Conservation (phyloP, 148 eudicot species). For the Persicaria tinctoria region DNA sequence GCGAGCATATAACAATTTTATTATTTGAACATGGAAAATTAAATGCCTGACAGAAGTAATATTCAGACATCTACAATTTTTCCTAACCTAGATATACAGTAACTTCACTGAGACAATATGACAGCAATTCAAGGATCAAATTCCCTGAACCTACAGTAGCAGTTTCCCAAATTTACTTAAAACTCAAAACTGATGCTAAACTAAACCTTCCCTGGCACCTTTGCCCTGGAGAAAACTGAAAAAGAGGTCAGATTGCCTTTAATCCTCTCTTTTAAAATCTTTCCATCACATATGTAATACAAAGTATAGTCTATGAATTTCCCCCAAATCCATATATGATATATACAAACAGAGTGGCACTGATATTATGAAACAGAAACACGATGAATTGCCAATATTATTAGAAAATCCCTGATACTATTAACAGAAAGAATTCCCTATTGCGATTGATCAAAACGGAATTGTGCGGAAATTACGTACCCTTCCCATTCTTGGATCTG, state of each 20-base stretch:
- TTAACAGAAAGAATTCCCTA: not conserved
- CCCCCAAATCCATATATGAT: not conserved
- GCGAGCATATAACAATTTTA: not conserved
- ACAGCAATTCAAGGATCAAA: too few species aligned
- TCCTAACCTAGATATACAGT: too few species aligned
- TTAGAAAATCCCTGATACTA: too few species aligned
- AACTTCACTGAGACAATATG: too few species aligned
- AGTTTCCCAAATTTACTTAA: too few species aligned
- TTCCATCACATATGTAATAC: not conserved
- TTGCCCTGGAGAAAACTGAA: too few species aligned
- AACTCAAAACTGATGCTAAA: too few species aligned
- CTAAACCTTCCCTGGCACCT: too few species aligned
- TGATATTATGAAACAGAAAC: too few species aligned
- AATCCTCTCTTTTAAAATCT: not conserved
- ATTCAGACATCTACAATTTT: not conserved
- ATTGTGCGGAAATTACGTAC: constrained; percentile 28
- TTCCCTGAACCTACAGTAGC: too few species aligned
- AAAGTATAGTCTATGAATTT: too few species aligned
- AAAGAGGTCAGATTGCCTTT: not conserved
- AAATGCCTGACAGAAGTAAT: not conserved
- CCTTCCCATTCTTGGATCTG: constrained; percentile 93
- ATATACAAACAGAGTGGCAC: not conserved
- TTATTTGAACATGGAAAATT: not conserved
- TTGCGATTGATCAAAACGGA: not conserved
- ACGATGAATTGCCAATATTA: too few species aligned